Percentiles rank a stretch among this genome's conserved stretches.
Evolutionary conservation across 1,284 basidiomycete genomes (phyloP).

Genomic region (Apiotrichum gamsii): DNA sequence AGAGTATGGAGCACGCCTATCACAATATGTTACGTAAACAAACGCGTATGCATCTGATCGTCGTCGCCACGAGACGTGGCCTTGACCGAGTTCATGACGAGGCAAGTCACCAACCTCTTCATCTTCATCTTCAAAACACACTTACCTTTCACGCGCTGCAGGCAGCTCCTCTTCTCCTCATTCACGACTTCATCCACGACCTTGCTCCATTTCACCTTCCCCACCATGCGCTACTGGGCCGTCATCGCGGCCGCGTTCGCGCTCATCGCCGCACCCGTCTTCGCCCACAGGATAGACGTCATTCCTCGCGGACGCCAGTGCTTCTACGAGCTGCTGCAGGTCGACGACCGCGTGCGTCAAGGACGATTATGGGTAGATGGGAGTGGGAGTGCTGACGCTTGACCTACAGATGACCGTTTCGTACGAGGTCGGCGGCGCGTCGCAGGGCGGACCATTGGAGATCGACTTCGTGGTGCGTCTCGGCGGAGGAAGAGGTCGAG

Average conservation of each 20-base stretch:
- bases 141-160: too few relatives aligned
- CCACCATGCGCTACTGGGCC: conserved; percentile 11
- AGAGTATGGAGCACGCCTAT: too few relatives aligned
- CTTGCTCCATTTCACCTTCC: neutral
- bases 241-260: conserved; percentile 20
- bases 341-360: conserved; percentile 73
- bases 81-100: too few relatives aligned
- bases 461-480: conserved; percentile 84
- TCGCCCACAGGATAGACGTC: conserved; percentile 52
- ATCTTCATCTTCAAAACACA: too few relatives aligned
- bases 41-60: too few relatives aligned
- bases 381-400: neutral
- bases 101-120: too few relatives aligned
- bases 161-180: too few relatives aligned
- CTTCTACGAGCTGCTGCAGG: conserved; percentile 95
- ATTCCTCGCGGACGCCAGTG: conserved; percentile 81
- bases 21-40: too few relatives aligned
- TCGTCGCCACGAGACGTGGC: too few relatives aligned
- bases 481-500: neutral
- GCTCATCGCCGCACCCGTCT: conserved; percentile 28
- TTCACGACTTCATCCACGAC: conserved; percentile 4
- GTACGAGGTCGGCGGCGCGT: conserved; percentile 76
- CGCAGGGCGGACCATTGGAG: conserved; percentile 86
- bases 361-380: neutral
- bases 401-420: conserved; percentile 88